phyloP scores from a whole-genome alignment of 805 yeast genomes.

The Starmera pachycereana region DNA sequence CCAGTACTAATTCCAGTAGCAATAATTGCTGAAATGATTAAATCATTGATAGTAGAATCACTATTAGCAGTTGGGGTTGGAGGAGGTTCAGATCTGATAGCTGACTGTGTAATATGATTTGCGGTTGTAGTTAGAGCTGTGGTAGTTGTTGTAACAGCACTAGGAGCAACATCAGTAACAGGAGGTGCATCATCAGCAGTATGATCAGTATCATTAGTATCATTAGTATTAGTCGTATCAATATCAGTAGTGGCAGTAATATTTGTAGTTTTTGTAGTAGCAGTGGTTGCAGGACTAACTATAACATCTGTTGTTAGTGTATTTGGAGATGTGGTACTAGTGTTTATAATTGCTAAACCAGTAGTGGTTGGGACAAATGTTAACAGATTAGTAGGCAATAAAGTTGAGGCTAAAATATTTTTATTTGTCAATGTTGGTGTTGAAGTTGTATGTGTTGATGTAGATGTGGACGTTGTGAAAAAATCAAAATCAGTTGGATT shows the following conservation, averaged over 20 bases:
- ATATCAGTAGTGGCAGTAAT: neutral
- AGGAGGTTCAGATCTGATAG: no score
- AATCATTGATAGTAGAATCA: neutral
- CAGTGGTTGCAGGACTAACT: neutral
- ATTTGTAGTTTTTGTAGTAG: neutral
- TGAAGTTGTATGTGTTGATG: no score
- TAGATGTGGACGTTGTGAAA: no score
- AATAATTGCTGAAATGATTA: neutral
- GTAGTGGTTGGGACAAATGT: neutral
- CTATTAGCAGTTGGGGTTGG: no score
- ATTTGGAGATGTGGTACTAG: neutral
- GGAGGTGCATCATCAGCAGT: neutral
- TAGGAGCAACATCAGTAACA: neutral
- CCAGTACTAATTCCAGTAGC: neutral
- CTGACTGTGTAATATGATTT: neutral
- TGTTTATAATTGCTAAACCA: neutral
- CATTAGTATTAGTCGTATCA: neutral
- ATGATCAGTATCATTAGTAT: neutral
- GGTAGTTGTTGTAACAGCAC: neutral
- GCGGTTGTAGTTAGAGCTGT: neutral
- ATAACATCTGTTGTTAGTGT: neutral
- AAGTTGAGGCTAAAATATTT: no score
- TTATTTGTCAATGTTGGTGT: no score
- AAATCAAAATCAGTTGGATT: no score
- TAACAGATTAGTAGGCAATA: no score